Base-by-base conservation (phyloP, 176 grass and related monocot species). In the Secale cereale region DNA sequence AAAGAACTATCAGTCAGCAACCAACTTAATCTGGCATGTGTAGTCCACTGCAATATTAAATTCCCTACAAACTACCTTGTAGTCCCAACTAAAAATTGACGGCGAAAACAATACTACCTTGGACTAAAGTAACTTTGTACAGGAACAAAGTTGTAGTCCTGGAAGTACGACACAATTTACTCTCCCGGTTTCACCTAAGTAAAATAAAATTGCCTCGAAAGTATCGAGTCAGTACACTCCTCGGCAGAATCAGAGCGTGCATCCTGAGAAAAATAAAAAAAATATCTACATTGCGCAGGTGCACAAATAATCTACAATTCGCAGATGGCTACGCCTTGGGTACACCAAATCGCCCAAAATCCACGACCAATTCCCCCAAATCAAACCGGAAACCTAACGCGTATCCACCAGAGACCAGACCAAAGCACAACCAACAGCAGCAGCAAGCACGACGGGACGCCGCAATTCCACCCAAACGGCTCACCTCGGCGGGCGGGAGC, bases 401-500 rank as follows among this genome's bases (percentile, higher is more conserved):
- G 45, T 23, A 65, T 25, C 20, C 26, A 29, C 23, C 54, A 14
- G 46, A 19, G 46, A 19, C 11, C 46, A n/a, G n/a, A 37, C 59
- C 31, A 70, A 75, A n/a, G 32, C 33, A 70, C 13, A 17, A 37
- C 35, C 23, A 32, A 77, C 77, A 86, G 56, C 60, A 86, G 56
- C 60, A 54, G 28, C 11, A 7, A 76, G 86, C 52, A 50, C 23
- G n/a, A 36, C 28, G 13, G 36, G 10, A 28, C 43, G 65, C 28
- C 59, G 85, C 11, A 32, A 89, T 71, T 32, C 78, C 3, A 88
- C 9, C 60, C 2, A 41, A 28, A 48, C 19, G 7, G 62, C 86
- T 82, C 65, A 94, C 94, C 93, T 99, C 97, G 40, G 91, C 82
- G 2, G 97, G 97, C 78, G 89, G 91, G 20, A 92, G 84, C 37